Conservation (phyloP, 495 filamentous ascomycete species). For the Parachaetomium inaequale region DNA sequence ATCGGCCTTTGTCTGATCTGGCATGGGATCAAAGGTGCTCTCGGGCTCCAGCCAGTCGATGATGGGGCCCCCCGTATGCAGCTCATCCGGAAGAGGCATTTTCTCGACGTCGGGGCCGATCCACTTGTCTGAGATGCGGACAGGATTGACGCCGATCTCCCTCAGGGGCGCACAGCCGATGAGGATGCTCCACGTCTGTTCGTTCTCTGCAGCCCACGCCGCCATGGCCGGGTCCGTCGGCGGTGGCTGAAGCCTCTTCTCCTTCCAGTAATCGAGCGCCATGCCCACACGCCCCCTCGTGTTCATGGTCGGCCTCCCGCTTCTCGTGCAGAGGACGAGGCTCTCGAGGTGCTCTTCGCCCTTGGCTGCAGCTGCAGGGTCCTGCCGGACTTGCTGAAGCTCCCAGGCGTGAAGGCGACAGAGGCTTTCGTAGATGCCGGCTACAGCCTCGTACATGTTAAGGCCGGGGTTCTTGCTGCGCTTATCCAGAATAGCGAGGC, state of each 20-base stretch:
- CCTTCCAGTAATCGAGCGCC: conserved; percentile 82
- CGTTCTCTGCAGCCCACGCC: conserved; percentile 28
- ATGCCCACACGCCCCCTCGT: conserved; percentile 66
- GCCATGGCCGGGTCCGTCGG: conserved; percentile 23
- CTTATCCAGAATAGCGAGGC: conserved; percentile 72
- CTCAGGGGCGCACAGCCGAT: conserved; percentile 58
- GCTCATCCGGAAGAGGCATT: conserved; percentile 35
- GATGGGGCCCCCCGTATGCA: conserved; percentile 37
- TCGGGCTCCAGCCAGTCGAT: conserved; percentile 68
- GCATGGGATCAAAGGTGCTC: conserved; percentile 40
- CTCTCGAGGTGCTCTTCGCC: conserved; percentile 51
- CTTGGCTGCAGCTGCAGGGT: conserved; percentile 43
- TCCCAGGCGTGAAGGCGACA: conserved; percentile 63
- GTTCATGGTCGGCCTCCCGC: conserved; percentile 79
- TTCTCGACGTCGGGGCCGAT: conserved; percentile 58
- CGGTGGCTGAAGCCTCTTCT: conserved; percentile 50
- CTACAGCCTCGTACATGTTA: conserved; percentile 85
- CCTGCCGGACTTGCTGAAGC: conserved; percentile 55
- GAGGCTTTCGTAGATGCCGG: conserved; percentile 69
- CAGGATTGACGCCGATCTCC: conserved; percentile 50
- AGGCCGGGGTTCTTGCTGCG: conserved; percentile 68
- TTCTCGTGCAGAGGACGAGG: conserved; percentile 59
- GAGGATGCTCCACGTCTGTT: conserved; percentile 55
- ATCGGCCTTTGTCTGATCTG: conserved; percentile 36
- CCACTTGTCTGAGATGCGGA: conserved; percentile 66